Base-by-base conservation (phyloP, 345 rosid genomes). In the Camelina sativa region DNA sequence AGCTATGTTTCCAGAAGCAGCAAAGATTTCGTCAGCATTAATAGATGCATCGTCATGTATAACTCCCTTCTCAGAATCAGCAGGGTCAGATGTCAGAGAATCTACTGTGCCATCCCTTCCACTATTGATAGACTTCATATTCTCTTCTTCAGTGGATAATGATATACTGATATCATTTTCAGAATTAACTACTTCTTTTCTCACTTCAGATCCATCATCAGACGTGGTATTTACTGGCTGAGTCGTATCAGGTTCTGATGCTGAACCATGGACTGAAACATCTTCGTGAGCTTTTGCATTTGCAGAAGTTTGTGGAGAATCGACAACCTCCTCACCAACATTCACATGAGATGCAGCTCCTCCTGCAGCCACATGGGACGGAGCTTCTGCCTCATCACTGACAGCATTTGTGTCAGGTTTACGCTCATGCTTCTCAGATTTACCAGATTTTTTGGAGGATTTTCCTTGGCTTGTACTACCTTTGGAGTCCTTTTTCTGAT, bases 381-480 rank as follows among this genome's bases (percentile, higher is more conserved):
- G 54, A 62, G 50, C 71, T 54, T 48, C 65, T 11, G 80, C 67
- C 73, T 72, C 73, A 7, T 74, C 72, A 68, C 69, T 54, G 46
- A 43, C 53, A 52, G 84, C 63, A 60, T 73, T 53, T 20, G 77
- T 61, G 46, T 82, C 92, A 82, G 78, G 54, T 70, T 85, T 87
- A 60, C 77, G 72, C 83, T 87, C 91, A 66, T 65, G 84, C 71
- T 82, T 84, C 78, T 84, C 91, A 13, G 85, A 77, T 73, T 85
- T 91, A 69, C 80, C 73, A 62, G 85, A 78, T 65, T 75, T 91
- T 75, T 87, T 92, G 32, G 88, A 84, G 73, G 96, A 87, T 77
- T 85, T 90, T 56, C 83, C 97, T 56, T 82, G 88, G 82, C 93
- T 84, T 78, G 86, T 76, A 54, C 92, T 84, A 63, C 86, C 91